Percentiles rank a stretch among this genome's conserved stretches.
phyloP scores from a whole-genome alignment of 2,329 filamentous ascomycete species.

The Setomelanomma holmii region DNA sequence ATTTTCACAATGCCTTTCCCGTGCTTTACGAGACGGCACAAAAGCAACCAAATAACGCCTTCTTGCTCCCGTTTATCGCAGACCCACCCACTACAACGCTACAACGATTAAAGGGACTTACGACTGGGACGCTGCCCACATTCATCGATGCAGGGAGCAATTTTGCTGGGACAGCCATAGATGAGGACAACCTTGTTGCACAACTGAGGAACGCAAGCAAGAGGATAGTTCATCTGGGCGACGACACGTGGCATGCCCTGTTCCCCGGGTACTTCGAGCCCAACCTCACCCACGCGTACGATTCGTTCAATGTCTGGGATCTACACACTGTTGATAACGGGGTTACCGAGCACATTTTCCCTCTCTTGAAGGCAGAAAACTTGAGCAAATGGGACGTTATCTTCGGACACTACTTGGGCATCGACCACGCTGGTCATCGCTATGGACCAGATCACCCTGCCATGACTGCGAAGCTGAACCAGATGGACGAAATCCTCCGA shows the following conservation, averaged over 20 bases:
- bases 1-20: slow-evolving; percentile 88
- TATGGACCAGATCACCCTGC: slow-evolving; percentile 93
- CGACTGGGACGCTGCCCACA: slow-evolving; percentile 91
- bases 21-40: slow-evolving; percentile 84
- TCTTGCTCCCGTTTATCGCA: slow-evolving; percentile 93
- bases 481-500: slow-evolving; percentile 86
- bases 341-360: slow-evolving; percentile 88
- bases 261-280: slow-evolving; percentile 94
- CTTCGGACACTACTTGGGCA: slow-evolving; percentile 90
- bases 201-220: slow-evolving; percentile 71
- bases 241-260: slow-evolving; percentile 94
- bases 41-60: slow-evolving; percentile 78
- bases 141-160: slow-evolving; percentile 95
- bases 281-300: slow-evolving; percentile 85
- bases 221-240: slow-evolving; percentile 90
- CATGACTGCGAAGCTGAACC: slow-evolving; percentile 87
- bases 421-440: slow-evolving; percentile 95
- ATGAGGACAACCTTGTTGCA: slow-evolving; percentile 82
- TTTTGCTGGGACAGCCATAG: slow-evolving; percentile 93
- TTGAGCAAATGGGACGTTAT: slow-evolving; percentile 87
- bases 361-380: slow-evolving; percentile 72
- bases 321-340: slow-evolving; percentile 96
- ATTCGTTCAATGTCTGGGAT: slow-evolving; percentile 99
- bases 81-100: slow-evolving; percentile 94
- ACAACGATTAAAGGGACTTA: slow-evolving; percentile 90